phyloP scores from a whole-genome alignment of 192 early-diverging fungal species.

The Linnemannia exigua region DNA sequence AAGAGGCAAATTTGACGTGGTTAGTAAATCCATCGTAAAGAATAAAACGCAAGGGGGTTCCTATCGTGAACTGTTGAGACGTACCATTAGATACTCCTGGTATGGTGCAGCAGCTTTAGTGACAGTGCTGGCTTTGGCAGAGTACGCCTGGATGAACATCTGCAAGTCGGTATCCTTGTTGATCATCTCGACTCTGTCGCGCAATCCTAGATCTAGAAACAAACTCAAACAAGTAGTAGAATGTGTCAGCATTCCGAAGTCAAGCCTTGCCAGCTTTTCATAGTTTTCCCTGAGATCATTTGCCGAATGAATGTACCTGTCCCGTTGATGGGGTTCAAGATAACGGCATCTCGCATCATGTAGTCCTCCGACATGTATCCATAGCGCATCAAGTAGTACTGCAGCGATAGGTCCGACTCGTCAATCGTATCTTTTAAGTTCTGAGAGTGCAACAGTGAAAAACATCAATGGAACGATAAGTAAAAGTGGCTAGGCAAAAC shows the following conservation, averaged over 20 bases:
- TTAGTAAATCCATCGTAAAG: too few species aligned
- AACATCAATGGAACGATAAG: background rate
- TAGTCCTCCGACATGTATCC: constrained; percentile 84
- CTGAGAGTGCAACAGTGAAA: constrained; percentile 18
- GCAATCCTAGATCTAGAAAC: constrained; percentile 36
- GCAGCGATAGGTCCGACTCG: constrained; percentile 86
- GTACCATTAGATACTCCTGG: constrained; percentile 47
- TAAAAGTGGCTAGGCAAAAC: background rate
- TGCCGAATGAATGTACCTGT: constrained; percentile 11
- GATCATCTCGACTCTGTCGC: constrained; percentile 41
- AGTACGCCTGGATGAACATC: constrained; percentile 37
- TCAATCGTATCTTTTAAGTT: constrained; percentile 87
- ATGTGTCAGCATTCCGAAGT: background rate
- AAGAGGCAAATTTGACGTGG: too few species aligned
- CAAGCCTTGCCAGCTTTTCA: background rate
- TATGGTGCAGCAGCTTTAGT: constrained; percentile 33
- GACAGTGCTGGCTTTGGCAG: constrained; percentile 31
- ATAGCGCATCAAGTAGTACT: constrained; percentile 85
- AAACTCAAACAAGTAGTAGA: background rate
- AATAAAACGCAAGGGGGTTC: too few species aligned
- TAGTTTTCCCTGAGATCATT: too few species aligned
- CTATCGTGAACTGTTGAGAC: too few species aligned
- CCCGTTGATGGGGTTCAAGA: constrained; percentile 50
- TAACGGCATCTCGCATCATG: constrained; percentile 65
- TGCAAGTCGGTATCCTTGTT: constrained; percentile 48